A percentile compares a stretch with the other conserved stretches of the same genome.
phyloP scores from a whole-genome alignment of 2,329 filamentous ascomycete species.

The Botrytis aclada region DNA sequence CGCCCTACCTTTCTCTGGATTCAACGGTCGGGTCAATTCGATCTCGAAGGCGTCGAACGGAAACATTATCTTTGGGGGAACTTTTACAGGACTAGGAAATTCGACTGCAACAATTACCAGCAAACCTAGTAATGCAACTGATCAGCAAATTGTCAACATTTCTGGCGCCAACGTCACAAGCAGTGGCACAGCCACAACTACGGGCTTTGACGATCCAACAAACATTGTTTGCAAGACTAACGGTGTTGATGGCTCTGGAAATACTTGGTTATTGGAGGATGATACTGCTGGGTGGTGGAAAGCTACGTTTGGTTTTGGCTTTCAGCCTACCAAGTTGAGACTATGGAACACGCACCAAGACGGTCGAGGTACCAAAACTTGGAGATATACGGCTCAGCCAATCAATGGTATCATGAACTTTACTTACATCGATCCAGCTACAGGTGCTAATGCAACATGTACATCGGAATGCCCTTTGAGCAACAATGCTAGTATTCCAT shows the following conservation, averaged over 20 bases:
- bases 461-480: conserved; percentile 84
- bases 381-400: conserved; percentile 80
- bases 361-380: conserved; percentile 83
- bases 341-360: conserved; percentile 84
- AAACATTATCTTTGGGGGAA: conserved; percentile 87
- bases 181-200: conserved; percentile 56
- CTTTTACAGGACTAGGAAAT: conserved; percentile 86
- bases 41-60: conserved; percentile 78
- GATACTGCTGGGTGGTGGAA: conserved; percentile 76
- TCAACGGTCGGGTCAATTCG: conserved; percentile 87
- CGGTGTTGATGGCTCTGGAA: conserved; percentile 64
- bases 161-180: conserved; percentile 71
- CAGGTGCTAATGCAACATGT: conserved; percentile 67
- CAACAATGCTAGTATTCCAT: conserved; percentile 60
- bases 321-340: conserved; percentile 80
- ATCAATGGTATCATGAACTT: conserved; percentile 94
- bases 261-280: conserved; percentile 79
- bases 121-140: conserved; percentile 49
- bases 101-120: conserved; percentile 54
- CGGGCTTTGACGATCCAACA: conserved; percentile 69
- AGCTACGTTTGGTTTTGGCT: conserved; percentile 78
- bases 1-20: conserved; percentile 84
- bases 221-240: conserved; percentile 80
- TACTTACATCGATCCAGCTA: conserved; percentile 76
- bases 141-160: conserved; percentile 81